Conservation (phyloP, 176 grass and related monocot species). For the Oryza longistaminata region DNA sequence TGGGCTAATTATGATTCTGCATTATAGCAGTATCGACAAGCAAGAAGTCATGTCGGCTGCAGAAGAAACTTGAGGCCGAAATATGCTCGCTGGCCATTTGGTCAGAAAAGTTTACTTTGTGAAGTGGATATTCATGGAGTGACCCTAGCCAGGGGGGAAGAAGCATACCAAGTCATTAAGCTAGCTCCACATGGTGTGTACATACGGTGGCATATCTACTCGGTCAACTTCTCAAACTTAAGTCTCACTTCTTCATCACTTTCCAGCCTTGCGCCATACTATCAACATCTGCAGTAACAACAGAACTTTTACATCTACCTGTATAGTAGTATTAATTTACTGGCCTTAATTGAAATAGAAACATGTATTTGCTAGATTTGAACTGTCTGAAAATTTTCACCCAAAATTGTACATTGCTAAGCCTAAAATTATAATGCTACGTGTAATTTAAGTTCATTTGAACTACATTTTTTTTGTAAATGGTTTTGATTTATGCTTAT, state of each 20-base stretch:
- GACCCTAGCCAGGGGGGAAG: constrained; percentile 7
- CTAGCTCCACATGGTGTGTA: constrained; percentile 25
- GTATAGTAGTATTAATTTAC: too few species aligned
- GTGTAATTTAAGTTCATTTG: too few species aligned
- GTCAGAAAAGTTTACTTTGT: constrained; percentile 9
- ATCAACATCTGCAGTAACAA: not conserved
- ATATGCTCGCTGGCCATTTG: not conserved
- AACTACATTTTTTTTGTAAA: too few species aligned
- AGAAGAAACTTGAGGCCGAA: constrained; percentile 16
- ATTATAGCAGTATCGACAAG: too few species aligned
- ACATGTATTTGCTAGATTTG: too few species aligned
- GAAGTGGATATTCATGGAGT: constrained; percentile 16
- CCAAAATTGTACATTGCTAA: too few species aligned
- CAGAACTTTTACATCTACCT: not conserved
- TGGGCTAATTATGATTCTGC: too few species aligned
- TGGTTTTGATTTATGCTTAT: too few species aligned
- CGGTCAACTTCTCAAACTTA: constrained; percentile 7
- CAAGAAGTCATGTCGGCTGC: not conserved
- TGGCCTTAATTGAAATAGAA: too few species aligned
- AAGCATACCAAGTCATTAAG: constrained; percentile 28
- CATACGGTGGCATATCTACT: not conserved
- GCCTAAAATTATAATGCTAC: too few species aligned
- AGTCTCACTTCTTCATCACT: not conserved
- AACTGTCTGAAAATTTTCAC: too few species aligned
- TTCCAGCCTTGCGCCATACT: not conserved